Evolutionary conservation across 2,329 filamentous ascomycete genomes (phyloP).

Genomic region (Bipolaris zeicola): DNA sequence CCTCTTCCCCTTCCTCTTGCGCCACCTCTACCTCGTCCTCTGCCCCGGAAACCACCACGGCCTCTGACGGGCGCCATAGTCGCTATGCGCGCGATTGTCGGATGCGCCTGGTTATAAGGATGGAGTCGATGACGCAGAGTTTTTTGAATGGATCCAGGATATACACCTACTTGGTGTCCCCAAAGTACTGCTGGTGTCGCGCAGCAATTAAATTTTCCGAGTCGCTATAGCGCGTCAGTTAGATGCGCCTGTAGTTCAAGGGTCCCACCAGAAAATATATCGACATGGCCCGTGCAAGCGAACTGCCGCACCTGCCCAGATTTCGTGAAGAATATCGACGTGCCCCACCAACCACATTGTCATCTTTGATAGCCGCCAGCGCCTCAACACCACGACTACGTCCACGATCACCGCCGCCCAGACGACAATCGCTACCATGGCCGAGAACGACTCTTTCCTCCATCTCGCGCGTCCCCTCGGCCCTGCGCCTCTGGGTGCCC

Average conservation of each 20-base stretch:
- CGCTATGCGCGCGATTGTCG: background rate
- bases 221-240: background rate
- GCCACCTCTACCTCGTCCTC: conserved; percentile 7
- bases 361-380: conserved; percentile 22
- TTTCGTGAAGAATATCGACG: conserved; percentile 40
- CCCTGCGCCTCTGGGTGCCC: conserved; percentile 76
- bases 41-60: conserved; percentile 29
- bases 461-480: conserved; percentile 92
- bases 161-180: too few species aligned
- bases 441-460: conserved; percentile 83
- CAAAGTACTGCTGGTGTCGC: background rate
- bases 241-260: background rate
- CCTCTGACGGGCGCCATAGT: conserved; percentile 25
- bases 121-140: too few species aligned
- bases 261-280: conserved; percentile 25
- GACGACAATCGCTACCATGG: conserved; percentile 66
- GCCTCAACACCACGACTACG: conserved; percentile 15
- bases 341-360: conserved; percentile 28
- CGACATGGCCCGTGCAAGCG: conserved; percentile 38
- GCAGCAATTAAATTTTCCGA: background rate
- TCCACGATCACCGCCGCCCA: conserved; percentile 58
- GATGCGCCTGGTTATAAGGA: background rate
- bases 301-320: conserved; percentile 38
- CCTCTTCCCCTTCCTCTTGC: conserved; percentile 12
- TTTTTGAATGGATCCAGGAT: too few species aligned